Evolutionary conservation across 1,139 yeast genomes (phyloP).

Genomic region (Kodamaea fungicola): DNA sequence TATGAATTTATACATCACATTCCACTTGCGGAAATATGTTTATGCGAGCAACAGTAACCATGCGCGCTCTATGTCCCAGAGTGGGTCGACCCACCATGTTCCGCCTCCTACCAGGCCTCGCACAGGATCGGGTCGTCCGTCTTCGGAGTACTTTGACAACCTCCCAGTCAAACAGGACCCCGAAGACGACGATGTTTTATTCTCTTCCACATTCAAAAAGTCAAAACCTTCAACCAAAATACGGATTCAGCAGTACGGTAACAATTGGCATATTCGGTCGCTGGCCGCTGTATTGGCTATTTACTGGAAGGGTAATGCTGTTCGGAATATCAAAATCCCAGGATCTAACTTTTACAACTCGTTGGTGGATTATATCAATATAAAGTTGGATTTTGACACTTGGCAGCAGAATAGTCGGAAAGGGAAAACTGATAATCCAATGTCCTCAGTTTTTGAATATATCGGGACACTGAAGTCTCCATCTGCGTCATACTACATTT

Average conservation of each 20-base stretch:
- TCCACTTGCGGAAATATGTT: constrained; percentile 48
- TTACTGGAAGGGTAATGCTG: constrained; percentile 52
- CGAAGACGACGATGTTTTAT: constrained; percentile 6
- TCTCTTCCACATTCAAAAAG: constrained; percentile 10
- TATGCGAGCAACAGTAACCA: constrained; percentile 28
- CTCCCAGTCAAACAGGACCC: constrained; percentile 16
- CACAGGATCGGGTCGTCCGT: neutral
- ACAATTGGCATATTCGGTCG: constrained; percentile 76
- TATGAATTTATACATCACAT: constrained; percentile 61
- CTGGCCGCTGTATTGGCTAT: constrained; percentile 59
- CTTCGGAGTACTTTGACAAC: constrained; percentile 15
- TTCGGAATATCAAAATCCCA: constrained; percentile 36
- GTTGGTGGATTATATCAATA: constrained; percentile 74
- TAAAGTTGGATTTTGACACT: constrained; percentile 73
- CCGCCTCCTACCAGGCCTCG: neutral
- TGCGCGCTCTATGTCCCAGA: neutral
- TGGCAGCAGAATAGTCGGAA: constrained; percentile 55
- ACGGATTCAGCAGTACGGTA: constrained; percentile 61
- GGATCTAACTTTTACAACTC: constrained; percentile 70
- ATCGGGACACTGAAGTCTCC: constrained; percentile 30
- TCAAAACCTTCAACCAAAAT: constrained; percentile 39
- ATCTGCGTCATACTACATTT: constrained; percentile 50
- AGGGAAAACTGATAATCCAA: constrained; percentile 1
- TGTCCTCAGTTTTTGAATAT: constrained; percentile 38
- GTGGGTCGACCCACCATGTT: neutral